Conservation (phyloP, 1,284 basidiomycete species). For the Melampsora larici-populina region DNA sequence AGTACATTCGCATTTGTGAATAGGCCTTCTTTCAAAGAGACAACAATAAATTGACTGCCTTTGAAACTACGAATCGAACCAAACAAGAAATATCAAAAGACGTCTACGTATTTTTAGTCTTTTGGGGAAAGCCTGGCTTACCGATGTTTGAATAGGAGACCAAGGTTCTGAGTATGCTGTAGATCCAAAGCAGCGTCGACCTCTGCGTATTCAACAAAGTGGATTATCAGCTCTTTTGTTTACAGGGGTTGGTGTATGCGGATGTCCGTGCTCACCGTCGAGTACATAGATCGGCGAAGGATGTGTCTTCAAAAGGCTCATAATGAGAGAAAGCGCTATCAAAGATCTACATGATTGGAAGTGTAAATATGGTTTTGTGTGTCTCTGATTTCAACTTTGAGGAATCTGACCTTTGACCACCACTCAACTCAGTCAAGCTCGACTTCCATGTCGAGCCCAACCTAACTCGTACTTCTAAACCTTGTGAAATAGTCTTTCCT, state of each 20-base stretch:
- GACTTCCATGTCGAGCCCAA: constrained; percentile 96
- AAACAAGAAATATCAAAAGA: constrained; percentile 59
- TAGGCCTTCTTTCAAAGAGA: constrained; percentile 91
- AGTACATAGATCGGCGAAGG: constrained; percentile 54
- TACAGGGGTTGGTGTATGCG: not conserved
- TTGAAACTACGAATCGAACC: constrained; percentile 99
- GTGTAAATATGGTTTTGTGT: constrained; percentile 5
- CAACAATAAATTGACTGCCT: constrained; percentile 96
- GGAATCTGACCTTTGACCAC: constrained; percentile 80
- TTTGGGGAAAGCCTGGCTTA: constrained; percentile 52
- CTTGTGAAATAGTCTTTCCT: constrained; percentile 85
- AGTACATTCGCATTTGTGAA: constrained; percentile 98
- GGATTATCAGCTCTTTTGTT: not conserved
- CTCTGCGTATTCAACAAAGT: constrained; percentile 48
- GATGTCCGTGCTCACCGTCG: constrained; percentile 16
- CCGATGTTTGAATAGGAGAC: constrained; percentile 49
- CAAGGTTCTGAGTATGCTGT: constrained; percentile 54
- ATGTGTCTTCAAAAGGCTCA: constrained; percentile 54
- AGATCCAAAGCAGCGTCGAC: constrained; percentile 54
- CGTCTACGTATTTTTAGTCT: not conserved
- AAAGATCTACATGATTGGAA: constrained; percentile 45
- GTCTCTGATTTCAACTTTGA: constrained; percentile 1
- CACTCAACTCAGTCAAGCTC: constrained; percentile 90
- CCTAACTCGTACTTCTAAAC: constrained; percentile 93
- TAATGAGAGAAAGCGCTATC: constrained; percentile 52